Evolutionary conservation across 2,329 filamentous ascomycete genomes (phyloP).

Genomic region (Ceratocystis cubensis): DNA sequence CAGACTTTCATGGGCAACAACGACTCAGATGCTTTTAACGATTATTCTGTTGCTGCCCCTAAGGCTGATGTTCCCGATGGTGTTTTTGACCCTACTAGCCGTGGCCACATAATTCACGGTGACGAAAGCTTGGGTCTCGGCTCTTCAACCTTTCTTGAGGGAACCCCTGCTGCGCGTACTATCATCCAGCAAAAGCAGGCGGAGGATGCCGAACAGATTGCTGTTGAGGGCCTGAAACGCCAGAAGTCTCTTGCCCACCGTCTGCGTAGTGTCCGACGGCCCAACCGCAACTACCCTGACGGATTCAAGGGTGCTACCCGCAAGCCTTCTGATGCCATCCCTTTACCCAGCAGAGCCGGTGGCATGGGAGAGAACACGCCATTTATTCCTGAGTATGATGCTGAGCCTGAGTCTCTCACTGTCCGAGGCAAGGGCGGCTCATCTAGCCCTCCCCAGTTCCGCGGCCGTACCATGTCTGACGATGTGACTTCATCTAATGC

Average conservation of each 20-base stretch:
- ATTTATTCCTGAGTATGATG: slow-evolving; percentile 46
- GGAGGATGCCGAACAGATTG: slow-evolving; percentile 47
- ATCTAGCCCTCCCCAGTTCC: slow-evolving; percentile 13
- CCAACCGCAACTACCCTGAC: slow-evolving; percentile 29
- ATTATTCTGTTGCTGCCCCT: slow-evolving; percentile 46
- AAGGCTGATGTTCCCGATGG: slow-evolving; percentile 25
- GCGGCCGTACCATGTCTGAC: slow-evolving; percentile 17
- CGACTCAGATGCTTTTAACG: slow-evolving; percentile 73
- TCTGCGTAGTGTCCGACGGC: slow-evolving; percentile 67
- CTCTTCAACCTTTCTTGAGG: slow-evolving; percentile 90
- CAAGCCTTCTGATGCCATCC: slow-evolving; percentile 32
- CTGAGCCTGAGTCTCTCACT: slow-evolving; percentile 40
- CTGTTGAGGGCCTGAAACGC: slow-evolving; percentile 54
- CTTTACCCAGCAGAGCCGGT: slow-evolving; percentile 18
- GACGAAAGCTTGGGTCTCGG: slow-evolving; percentile 73
- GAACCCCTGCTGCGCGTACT: slow-evolving; percentile 70
- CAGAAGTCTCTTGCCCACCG: slow-evolving; percentile 94
- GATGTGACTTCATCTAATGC: slow-evolving; percentile 11
- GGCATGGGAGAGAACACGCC: slow-evolving; percentile 18
- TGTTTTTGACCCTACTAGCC: slow-evolving; percentile 56
- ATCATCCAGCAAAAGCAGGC: slow-evolving; percentile 66
- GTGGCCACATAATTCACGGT: slow-evolving; percentile 65
- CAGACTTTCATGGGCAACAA: slow-evolving; percentile 72
- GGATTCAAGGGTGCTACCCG: slow-evolving; percentile 29
- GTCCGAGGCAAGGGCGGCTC: slow-evolving; percentile 30